Evolutionary conservation across 306 rosid genomes (phyloP), one percentile per base, ranked within the genome.

Genomic region (Acmispon strigosus): DNA sequence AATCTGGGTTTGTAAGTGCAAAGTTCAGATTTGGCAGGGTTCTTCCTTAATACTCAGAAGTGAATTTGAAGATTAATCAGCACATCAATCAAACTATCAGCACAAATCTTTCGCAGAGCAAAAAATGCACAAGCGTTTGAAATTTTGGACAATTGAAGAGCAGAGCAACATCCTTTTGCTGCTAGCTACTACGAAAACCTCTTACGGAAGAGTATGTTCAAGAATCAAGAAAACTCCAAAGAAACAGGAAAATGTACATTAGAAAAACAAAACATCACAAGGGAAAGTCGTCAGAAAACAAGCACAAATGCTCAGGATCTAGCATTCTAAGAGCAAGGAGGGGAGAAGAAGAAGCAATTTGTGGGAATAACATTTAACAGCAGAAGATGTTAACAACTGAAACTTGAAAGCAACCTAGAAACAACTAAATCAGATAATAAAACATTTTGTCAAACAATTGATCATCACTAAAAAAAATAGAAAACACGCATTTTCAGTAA

Each of bases 21-120:
- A 44, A 72, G 37, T 49, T 74, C 37, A 45, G 74, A 74, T 72
- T 74, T 74, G 50, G 51, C 71, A 36, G 15, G 20, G 43, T 41
- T 20, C n/a, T 19, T 13, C 13, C 70, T 49, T 37, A 1, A 17
- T 8, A 36, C 41, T 48, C 32, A 48, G 27, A 69, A 52, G 67
- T 41, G 39, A 64, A 76, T 20, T 74, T 51, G 32, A 50, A 8
- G 43, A 47, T 32, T 44, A 50, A 72, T 55, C 36, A 62, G 19
- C 36, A 49, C 2, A 22, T 22, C n/a, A n/a, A n/a, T n/a, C n/a
- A n/a, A n/a, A n/a, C n/a, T n/a, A n/a, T n/a, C n/a, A n/a, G n/a
- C n/a, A n/a, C n/a, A n/a, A n/a, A n/a, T n/a, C n/a, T n/a, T n/a
- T 1, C 1, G 3, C 24, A 22, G 24, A 22, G 24, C 2, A 22